A percentile compares a stretch with the other conserved stretches of the same genome.
These are phyloP conservation scores for Cladorrhinum sp. DNA, from an alignment of 2,329 filamentous ascomycete genomes.

Conservation along the genomic window DNA sequence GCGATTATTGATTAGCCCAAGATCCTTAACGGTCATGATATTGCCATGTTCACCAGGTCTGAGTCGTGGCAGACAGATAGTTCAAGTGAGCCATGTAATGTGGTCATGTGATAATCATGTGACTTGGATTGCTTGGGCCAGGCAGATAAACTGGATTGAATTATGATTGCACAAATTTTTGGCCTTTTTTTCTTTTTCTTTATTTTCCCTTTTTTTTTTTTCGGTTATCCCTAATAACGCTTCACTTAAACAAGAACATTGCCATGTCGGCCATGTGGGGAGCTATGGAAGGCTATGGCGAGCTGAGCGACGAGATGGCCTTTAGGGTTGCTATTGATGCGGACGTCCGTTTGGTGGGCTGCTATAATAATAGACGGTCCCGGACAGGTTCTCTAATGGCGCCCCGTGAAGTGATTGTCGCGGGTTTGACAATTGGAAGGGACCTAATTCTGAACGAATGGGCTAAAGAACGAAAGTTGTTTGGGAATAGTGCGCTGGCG, in stretches of 20 bases:
- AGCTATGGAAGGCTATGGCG: constrained; percentile 36
- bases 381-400: constrained; percentile 4
- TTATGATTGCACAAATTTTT: too few relatives aligned
- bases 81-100: too few relatives aligned
- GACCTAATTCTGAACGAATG: constrained; percentile 23
- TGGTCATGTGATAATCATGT: too few relatives aligned
- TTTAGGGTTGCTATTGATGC: constrained; percentile 40
- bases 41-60: too few relatives aligned
- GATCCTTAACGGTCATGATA: constrained; percentile 34
- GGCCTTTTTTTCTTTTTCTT: too few relatives aligned
- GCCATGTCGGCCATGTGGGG: constrained; percentile 35
- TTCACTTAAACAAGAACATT: too few relatives aligned
- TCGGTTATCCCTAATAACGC: too few relatives aligned
- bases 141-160: too few relatives aligned
- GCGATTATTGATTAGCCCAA: constrained; percentile 40
- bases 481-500: constrained; percentile 17
- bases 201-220: too few relatives aligned
- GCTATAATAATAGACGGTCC: constrained; percentile 24
- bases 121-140: too few relatives aligned
- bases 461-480: constrained; percentile 21
- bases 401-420: constrained; percentile 9
- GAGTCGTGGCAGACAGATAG: too few relatives aligned
- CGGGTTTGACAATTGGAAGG: constrained; percentile 15
- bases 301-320: constrained; percentile 36
- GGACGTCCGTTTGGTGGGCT: constrained; percentile 38